A percentile compares a stretch with the other conserved stretches of the same genome.
phyloP scores from a whole-genome alignment of 2,329 filamentous ascomycete genomes.

The Sordariomycetes sp. region DNA sequence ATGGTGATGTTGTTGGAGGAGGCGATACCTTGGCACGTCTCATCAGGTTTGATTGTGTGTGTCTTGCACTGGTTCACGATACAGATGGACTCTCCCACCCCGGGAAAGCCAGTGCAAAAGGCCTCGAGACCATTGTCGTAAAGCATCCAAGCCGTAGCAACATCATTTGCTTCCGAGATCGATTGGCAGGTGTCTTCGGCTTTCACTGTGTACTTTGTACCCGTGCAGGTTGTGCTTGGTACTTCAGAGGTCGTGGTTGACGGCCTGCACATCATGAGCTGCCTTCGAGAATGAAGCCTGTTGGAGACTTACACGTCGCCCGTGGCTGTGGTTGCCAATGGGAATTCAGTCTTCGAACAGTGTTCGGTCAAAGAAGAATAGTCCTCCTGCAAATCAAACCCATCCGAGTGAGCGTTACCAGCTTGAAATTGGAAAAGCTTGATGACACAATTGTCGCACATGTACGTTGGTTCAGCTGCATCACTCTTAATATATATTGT shows the following conservation, averaged over 20 bases:
- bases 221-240: not conserved
- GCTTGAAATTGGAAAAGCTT: not conserved
- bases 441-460: conserved; percentile 1
- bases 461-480: too few species aligned
- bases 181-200: conserved; percentile 4
- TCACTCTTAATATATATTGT: too few species aligned
- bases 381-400: not conserved
- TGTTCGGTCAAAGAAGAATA: not conserved
- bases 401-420: not conserved
- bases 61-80: conserved; percentile 4
- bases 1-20: not conserved
- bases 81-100: not conserved
- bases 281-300: too few species aligned
- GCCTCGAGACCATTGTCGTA: conserved; percentile 5
- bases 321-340: not conserved
- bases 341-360: conserved; percentile 1
- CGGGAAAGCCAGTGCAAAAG: conserved; percentile 1
- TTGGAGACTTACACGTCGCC: not conserved
- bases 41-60: conserved; percentile 1
- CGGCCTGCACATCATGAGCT: not conserved
- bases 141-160: conserved; percentile 6
- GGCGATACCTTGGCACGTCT: conserved; percentile 3
- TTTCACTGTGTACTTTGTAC: conserved; percentile 4
- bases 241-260: not conserved
- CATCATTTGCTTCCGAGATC: conserved; percentile 4